Percentiles rank a stretch among this genome's conserved stretches.
Conservation (phyloP, 169 alveolate species). For the Plasmodium gaboni region DNA sequence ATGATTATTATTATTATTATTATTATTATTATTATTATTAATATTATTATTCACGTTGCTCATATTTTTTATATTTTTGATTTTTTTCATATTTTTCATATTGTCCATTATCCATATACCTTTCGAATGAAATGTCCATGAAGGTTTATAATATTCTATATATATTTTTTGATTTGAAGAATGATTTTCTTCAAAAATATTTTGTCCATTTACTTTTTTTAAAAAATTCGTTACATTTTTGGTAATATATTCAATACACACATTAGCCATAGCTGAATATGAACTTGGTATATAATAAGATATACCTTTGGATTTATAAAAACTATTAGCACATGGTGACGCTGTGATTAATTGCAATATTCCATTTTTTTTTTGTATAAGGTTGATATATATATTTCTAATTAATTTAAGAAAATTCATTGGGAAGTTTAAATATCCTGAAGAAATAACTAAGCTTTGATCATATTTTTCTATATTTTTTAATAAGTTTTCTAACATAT, state of each 20-base stretch:
- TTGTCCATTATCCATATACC: constrained; percentile 69
- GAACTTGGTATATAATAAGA: constrained; percentile 66
- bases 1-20: not conserved
- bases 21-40: not conserved
- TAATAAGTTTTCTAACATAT: constrained; percentile 78
- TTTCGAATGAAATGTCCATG: constrained; percentile 73
- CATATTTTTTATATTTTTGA: not conserved
- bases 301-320: constrained; percentile 76
- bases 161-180: constrained; percentile 19
- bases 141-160: constrained; percentile 64
- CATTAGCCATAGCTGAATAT: constrained; percentile 41
- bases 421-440: constrained; percentile 87
- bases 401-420: constrained; percentile 72
- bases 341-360: constrained; percentile 81
- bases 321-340: constrained; percentile 84
- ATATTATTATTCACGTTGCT: not conserved
- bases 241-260: constrained; percentile 59
- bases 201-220: constrained; percentile 24
- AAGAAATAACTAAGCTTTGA: constrained; percentile 81
- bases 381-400: constrained; percentile 63
- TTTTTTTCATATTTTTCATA: not conserved
- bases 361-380: constrained; percentile 45
- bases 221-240: constrained; percentile 31
- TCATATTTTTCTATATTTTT: constrained; percentile 71
- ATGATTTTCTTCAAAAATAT: constrained; percentile 13